Evolutionary conservation across 768 basidiomycete genomes (phyloP).

Genomic region (Lanmaoa pseudosensibilis): DNA sequence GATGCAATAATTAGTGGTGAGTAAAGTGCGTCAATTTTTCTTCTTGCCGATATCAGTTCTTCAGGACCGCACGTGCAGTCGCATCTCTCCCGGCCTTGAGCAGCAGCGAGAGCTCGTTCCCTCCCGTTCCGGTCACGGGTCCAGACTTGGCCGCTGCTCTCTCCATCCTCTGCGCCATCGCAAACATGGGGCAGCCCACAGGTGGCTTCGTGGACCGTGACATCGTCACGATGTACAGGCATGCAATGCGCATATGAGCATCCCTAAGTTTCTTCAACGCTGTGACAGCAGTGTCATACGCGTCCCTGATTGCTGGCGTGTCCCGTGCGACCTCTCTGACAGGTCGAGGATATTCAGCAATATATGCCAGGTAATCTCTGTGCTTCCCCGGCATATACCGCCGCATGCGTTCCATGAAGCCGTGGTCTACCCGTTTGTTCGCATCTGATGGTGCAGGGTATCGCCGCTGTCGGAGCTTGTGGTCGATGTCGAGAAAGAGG

Average conservation of each 20-base stretch:
- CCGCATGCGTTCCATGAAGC: slow-evolving; percentile 92
- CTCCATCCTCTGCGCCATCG: slow-evolving; percentile 52
- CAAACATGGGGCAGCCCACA: slow-evolving; percentile 52
- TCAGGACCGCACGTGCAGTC: slow-evolving; percentile 64
- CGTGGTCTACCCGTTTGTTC: slow-evolving; percentile 65
- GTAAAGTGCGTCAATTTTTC: not conserved
- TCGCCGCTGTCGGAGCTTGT: slow-evolving; percentile 71
- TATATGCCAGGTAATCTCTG: slow-evolving; percentile 75
- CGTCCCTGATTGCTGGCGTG: slow-evolving; percentile 59
- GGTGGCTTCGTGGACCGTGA: slow-evolving; percentile 57
- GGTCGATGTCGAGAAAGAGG: slow-evolving; percentile 86
- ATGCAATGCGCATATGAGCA: slow-evolving; percentile 85
- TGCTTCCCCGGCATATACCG: slow-evolving; percentile 95
- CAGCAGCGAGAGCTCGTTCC: slow-evolving; percentile 76
- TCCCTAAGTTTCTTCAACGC: slow-evolving; percentile 85
- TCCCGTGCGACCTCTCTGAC: slow-evolving; percentile 60
- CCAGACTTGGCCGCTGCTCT: slow-evolving; percentile 44
- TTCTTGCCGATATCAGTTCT: slow-evolving; percentile 15
- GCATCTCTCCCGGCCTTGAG: slow-evolving; percentile 91
- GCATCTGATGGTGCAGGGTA: slow-evolving; percentile 64
- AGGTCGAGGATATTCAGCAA: slow-evolving; percentile 58
- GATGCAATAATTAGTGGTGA: slow-evolving; percentile 15
- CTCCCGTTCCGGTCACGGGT: slow-evolving; percentile 82
- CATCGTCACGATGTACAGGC: slow-evolving; percentile 85
- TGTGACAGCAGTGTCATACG: slow-evolving; percentile 77